Percentiles rank a stretch among this genome's conserved stretches.
Evolutionary conservation across 148 eudicot genomes (phyloP).

Genomic region (Simmondsia chinensis): DNA sequence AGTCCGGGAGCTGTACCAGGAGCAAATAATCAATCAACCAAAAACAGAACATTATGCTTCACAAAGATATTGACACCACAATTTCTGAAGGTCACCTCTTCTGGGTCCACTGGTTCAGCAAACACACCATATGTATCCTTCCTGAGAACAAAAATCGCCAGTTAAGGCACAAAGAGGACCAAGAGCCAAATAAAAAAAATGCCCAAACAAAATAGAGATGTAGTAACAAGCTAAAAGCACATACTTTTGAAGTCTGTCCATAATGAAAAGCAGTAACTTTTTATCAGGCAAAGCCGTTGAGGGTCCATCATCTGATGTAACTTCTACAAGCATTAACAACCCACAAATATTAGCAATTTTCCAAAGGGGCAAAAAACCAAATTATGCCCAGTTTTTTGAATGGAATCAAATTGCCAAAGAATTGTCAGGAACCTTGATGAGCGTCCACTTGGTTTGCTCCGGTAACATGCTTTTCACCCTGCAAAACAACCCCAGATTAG

Average conservation of each 20-base stretch:
- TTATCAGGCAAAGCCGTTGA: slow-evolving; percentile 43
- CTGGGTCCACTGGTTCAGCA: slow-evolving; percentile 80
- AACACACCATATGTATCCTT: slow-evolving; percentile 87
- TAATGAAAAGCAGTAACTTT: slow-evolving; percentile 43
- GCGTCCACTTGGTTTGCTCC: slow-evolving; percentile 9
- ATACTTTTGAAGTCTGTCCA: slow-evolving; percentile 49
- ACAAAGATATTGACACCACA: neutral
- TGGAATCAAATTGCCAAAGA: neutral
- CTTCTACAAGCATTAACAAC: slow-evolving; percentile 25
- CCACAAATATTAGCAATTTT: slow-evolving; percentile 1
- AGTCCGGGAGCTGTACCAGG: slow-evolving; percentile 72
- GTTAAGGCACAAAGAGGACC: slow-evolving; percentile 7
- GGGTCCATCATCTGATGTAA: slow-evolving; percentile 26
- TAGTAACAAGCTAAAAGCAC: slow-evolving; percentile 9
- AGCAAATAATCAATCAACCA: slow-evolving; percentile 8
- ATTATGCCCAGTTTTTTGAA: neutral
- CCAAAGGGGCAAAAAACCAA: neutral
- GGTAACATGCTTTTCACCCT: slow-evolving; percentile 20
- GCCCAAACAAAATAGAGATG: neutral
- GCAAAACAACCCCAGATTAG: slow-evolving; percentile 18
- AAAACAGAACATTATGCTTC: neutral
- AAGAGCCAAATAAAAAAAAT: slow-evolving; percentile 4
- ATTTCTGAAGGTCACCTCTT: slow-evolving; percentile 47
- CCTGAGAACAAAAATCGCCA: slow-evolving; percentile 30
- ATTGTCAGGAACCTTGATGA: slow-evolving; percentile 18